Evolutionary conservation across 192 early-diverging fungal species (phyloP).

Genomic region (Spizellomyces sp.): DNA sequence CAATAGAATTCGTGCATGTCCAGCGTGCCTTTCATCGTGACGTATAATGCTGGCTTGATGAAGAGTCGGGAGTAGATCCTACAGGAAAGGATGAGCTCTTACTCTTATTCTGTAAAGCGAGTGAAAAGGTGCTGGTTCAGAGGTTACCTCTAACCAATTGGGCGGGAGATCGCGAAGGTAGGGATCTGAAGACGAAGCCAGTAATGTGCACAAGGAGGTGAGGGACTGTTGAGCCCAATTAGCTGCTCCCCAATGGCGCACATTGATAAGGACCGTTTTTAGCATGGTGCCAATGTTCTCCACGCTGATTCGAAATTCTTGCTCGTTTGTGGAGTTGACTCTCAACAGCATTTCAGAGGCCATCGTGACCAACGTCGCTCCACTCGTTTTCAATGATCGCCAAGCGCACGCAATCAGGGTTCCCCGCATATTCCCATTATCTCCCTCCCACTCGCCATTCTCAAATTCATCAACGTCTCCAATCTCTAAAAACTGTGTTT

Average conservation of each 20-base stretch:
- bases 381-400: constrained; percentile 1
- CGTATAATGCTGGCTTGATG: background rate
- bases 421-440: constrained; percentile 1
- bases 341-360: background rate
- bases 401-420: constrained; percentile 11
- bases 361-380: background rate
- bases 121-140: no score
- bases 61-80: background rate
- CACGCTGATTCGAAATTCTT: background rate
- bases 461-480: constrained; percentile 4
- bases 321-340: background rate
- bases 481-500: constrained; percentile 11
- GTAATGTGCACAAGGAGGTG: background rate
- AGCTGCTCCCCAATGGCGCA: constrained; percentile 17
- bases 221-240: constrained; percentile 8
- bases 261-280: background rate
- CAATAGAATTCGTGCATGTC: constrained; percentile 4
- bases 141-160: background rate
- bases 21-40: constrained; percentile 10
- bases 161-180: background rate
- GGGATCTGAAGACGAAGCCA: background rate
- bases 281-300: background rate
- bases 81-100: no score
- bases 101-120: no score
- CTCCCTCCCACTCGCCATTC: constrained; percentile 1